phyloP scores from a whole-genome alignment of 805 yeast species.

The Metschnikowia rubicola region DNA sequence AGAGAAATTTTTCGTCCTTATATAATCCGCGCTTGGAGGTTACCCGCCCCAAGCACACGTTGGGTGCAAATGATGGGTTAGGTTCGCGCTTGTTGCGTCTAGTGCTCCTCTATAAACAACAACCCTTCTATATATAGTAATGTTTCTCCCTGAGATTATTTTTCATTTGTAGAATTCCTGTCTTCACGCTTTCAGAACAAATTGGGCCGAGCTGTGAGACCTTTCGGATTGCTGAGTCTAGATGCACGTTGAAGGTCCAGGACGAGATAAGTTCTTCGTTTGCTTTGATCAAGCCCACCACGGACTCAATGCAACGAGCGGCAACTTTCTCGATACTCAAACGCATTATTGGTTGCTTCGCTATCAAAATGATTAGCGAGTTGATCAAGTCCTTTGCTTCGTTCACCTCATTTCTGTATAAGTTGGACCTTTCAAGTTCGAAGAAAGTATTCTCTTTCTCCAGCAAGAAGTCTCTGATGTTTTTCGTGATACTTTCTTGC shows the following conservation, averaged over 20 bases:
- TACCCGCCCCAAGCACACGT: conserved; percentile 14
- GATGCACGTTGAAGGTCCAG: conserved; percentile 14
- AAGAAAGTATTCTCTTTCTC: conserved; percentile 5
- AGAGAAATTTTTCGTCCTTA: conserved; percentile 3
- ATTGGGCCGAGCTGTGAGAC: conserved; percentile 1
- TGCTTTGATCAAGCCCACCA: background rate
- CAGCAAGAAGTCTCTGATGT: conserved; percentile 2
- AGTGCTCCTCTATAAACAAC: background rate
- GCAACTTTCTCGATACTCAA: background rate
- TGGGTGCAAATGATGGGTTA: conserved; percentile 4
- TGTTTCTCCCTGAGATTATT: background rate
- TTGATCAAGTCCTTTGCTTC: background rate
- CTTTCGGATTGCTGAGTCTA: conserved; percentile 17
- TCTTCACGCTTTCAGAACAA: background rate
- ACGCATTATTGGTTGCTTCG: background rate
- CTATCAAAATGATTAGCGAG: background rate
- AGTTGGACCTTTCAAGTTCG: conserved; percentile 14
- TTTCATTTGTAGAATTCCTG: background rate
- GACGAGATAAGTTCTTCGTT: conserved; percentile 2
- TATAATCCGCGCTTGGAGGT: conserved; percentile 12
- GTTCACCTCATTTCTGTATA: conserved; percentile 13
- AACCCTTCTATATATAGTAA: background rate
- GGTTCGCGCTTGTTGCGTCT: background rate
- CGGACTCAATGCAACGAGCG: background rate
- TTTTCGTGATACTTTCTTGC: conserved; percentile 2